phyloP scores from a whole-genome alignment of 1,139 yeast species.

The Yamadazyma dendronema region DNA sequence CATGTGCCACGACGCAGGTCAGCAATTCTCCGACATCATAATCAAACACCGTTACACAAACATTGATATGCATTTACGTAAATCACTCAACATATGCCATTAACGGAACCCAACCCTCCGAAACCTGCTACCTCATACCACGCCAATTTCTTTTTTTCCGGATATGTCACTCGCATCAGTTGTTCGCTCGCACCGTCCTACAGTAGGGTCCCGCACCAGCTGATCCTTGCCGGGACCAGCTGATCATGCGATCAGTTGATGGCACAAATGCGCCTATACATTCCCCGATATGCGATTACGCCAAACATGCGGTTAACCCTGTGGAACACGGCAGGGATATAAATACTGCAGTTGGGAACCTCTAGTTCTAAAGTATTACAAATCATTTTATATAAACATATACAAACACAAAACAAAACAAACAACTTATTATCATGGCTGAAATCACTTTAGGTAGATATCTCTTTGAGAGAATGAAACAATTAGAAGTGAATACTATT shows the following conservation, averaged over 20 bases:
- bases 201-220: neutral
- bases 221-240: neutral
- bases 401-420: neutral
- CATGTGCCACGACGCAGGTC: no score
- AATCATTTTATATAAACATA: no score
- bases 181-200: no score
- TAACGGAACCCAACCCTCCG: no score
- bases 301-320: neutral
- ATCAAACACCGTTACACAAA: no score
- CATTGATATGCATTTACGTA: neutral
- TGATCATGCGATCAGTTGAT: slow-evolving; percentile 2
- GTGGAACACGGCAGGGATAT: neutral
- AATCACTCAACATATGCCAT: no score
- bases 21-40: no score
- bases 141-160: neutral
- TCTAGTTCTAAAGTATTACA: no score
- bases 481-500: slow-evolving; percentile 38
- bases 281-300: slow-evolving; percentile 2
- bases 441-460: slow-evolving; percentile 43
- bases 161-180: neutral
- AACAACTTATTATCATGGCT: slow-evolving; percentile 22
- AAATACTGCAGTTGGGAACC: no score
- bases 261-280: slow-evolving; percentile 3
- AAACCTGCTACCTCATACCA: neutral
- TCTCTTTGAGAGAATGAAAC: slow-evolving; percentile 44